Base-by-base conservation (phyloP, 2,329 filamentous ascomycete species). In the Dothideomycetidae sp. region DNA sequence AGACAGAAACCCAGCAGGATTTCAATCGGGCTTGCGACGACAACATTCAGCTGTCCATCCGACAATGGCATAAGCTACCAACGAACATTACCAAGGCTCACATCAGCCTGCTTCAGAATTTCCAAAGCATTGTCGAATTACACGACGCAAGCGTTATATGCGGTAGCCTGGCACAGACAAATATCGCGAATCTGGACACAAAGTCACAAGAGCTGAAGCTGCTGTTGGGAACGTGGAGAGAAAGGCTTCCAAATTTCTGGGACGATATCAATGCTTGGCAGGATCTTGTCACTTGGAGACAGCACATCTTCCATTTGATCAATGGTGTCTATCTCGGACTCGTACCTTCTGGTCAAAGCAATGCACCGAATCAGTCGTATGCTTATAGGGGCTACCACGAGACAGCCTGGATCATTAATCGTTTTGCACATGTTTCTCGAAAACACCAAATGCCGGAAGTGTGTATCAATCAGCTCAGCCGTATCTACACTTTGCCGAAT, bases 191-290 rank as follows among this genome's bases (percentile, higher is more conserved):
- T 53, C 66, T 98, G 33, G 92, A 98, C 50, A 75, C 78, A 45
- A 98, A 98, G 60, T 94, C 86, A 13, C 82, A 86, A 40, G 92
- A 99, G 61, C 71, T 98, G 2, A 98, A 98, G 62, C 63, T 98
- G 36, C 73, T 96, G 3, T 71, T 98, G 4, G 84, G 84, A 38
- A 90, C 88, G 5, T 99, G 90, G 90, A 77, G 90, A 41, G 90
- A 99, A 55, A 75, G 90, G 33, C 64, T 98, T 36, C 90, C 90
- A 2, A 99, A 99, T 53, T 81, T 93, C 3, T 99, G 90, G 90
- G 90, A 99, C 56, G 90, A 99, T 56, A 98, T 99, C 58, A 93
- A 92, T 46, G 84, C 90, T 28, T 99, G 90, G 90, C 90, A 98
- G 57, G 92, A 98, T 54, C 67, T 99, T 29, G 90, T 99, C n/a